These are phyloP conservation scores for Vitis vinifera DNA, from an alignment of 164 flowering plant genomes.

Conservation along the genomic window DNA sequence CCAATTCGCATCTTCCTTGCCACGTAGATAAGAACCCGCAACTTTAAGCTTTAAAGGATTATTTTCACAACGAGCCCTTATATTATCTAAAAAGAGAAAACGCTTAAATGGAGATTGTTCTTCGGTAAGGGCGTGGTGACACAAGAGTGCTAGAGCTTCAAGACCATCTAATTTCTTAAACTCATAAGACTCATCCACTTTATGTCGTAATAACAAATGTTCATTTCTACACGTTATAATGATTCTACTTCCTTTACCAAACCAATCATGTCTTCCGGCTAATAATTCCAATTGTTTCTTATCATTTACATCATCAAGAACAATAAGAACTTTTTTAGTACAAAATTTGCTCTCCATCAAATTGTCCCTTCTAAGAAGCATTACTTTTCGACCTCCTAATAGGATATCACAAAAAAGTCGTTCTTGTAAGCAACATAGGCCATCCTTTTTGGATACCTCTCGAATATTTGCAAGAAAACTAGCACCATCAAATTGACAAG, in stretches of 20 bases:
- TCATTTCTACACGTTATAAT: background rate
- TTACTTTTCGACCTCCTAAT: no score
- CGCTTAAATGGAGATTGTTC: background rate
- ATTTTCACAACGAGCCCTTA: no score
- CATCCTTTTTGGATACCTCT: no score
- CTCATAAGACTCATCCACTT: background rate
- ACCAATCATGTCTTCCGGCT: background rate
- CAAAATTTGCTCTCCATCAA: no score
- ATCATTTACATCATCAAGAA: background rate
- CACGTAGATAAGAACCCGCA: background rate
- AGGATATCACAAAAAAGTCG: no score
- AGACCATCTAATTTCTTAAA: background rate
- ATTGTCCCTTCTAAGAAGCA: no score
- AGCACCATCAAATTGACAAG: no score
- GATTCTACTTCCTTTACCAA: background rate
- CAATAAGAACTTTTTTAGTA: background rate
- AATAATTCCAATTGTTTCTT: background rate
- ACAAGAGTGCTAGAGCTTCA: background rate
- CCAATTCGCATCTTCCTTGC: no score
- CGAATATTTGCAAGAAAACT: no score
- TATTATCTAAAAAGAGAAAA: no score
- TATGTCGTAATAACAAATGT: fast-evolving
- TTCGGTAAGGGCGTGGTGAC: background rate
- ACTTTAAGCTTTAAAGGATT: no score
- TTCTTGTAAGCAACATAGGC: no score